Conservation (phyloP, 2,329 filamentous ascomycete genomes). For the Alternaria brassicae region DNA sequence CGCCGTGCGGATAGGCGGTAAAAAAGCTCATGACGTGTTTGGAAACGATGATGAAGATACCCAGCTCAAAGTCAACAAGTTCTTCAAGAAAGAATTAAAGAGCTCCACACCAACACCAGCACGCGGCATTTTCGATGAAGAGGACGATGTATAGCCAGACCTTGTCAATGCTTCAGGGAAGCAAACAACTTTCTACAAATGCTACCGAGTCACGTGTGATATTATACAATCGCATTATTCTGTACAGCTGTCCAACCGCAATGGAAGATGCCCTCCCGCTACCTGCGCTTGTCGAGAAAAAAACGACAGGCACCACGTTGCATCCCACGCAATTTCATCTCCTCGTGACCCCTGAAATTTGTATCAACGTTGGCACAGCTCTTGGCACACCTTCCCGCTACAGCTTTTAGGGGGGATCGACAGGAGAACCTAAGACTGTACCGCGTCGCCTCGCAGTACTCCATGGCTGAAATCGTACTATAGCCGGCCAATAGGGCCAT, state of each 20-base stretch:
- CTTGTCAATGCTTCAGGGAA: neutral
- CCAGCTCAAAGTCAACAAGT: conserved; percentile 52
- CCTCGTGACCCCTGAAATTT: conserved; percentile 5
- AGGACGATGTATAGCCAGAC: conserved; percentile 7
- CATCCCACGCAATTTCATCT: conserved; percentile 3
- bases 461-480: no score
- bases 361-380: conserved; percentile 6
- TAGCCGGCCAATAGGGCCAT: no score
- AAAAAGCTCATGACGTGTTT: conserved; percentile 49
- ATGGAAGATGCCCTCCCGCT: neutral
- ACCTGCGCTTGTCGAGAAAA: neutral
- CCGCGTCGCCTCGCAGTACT: neutral
- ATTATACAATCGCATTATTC: neutral
- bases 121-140: conserved; percentile 23
- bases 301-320: neutral
- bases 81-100: conserved; percentile 18
- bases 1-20: conserved; percentile 68
- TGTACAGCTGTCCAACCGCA: neutral
- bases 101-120: neutral
- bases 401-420: conserved; percentile 21
- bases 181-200: neutral
- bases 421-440: conserved; percentile 8
- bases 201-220: neutral
- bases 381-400: conserved; percentile 6
- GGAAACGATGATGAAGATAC: conserved; percentile 55